These are phyloP conservation scores for Sparassis latifolia DNA, from an alignment of 1,284 basidiomycete genomes.

Conservation along the genomic window DNA sequence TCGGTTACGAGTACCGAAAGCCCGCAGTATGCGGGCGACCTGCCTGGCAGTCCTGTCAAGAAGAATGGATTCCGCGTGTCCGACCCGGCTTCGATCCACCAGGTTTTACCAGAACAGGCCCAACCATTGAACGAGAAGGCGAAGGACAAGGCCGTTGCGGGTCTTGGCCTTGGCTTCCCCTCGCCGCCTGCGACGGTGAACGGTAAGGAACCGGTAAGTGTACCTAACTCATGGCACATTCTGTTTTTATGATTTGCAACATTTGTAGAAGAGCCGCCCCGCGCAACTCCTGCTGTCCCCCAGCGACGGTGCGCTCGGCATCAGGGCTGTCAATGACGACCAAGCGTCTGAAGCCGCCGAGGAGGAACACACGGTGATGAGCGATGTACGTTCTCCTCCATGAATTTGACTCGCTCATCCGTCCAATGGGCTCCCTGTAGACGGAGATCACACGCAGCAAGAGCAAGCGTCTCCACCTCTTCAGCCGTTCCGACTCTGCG, in stretches of 20 bases:
- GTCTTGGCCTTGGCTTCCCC: slow-evolving; percentile 17
- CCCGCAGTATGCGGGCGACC: slow-evolving; percentile 28
- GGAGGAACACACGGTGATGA: slow-evolving; percentile 55
- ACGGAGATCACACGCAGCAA: slow-evolving; percentile 16
- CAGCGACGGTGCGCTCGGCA: slow-evolving; percentile 52
- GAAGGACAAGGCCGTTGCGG: slow-evolving; percentile 4
- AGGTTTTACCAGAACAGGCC: slow-evolving; percentile 7
- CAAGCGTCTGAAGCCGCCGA: slow-evolving; percentile 28
- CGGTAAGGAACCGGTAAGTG: slow-evolving; percentile 11
- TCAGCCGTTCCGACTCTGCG: slow-evolving; percentile 41
- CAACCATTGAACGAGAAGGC: slow-evolving; percentile 2
- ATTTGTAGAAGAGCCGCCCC: slow-evolving; percentile 31
- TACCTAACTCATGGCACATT: background rate
- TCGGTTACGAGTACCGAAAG: slow-evolving; percentile 34
- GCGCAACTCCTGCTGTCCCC: slow-evolving; percentile 44
- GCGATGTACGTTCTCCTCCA: slow-evolving; percentile 39
- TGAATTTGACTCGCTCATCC: background rate
- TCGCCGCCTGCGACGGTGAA: slow-evolving; percentile 1
- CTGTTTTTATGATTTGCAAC: background rate
- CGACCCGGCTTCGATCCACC: slow-evolving; percentile 22
- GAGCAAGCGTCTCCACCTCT: slow-evolving; percentile 41
- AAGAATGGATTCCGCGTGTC: slow-evolving; percentile 23
- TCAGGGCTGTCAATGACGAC: slow-evolving; percentile 28
- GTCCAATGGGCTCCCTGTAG: too few relatives aligned
- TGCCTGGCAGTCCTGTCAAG: slow-evolving; percentile 16